Evolutionary conservation across 78 protist genomes (phyloP), one percentile per base, ranked within the genome.

Genomic region (Guillardia theta): DNA sequence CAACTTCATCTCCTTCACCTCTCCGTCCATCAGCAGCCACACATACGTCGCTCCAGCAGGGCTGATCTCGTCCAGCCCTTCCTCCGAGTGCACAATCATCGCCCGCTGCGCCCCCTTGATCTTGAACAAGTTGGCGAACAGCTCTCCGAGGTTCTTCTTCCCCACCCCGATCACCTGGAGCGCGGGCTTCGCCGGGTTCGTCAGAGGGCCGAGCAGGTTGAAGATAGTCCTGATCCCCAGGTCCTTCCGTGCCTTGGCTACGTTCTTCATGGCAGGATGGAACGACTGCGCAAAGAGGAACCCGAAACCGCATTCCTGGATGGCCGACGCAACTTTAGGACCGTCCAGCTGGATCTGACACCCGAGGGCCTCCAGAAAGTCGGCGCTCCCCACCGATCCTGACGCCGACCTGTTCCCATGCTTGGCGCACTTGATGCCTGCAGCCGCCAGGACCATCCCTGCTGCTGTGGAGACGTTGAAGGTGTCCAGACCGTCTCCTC

Each of bases 401-500:
- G 93, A 94, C 21, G 43, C 54, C 1, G 95, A 41, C 18, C 88
- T 8, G 90, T 94, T 94, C 54, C 97, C 97, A 94, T 96, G 97
- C 70, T 96, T 94, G 6, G 95, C 95, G 33, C 93, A 70, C 21
- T n/a, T 15, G 45, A 94, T n/a, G n/a, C 96, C 96, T 10, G 54
- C 33, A 12, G 94, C 94, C 1, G 96, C 95, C n/a, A 87, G 70
- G 30, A 96, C 94, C 45, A 96, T 30, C 24, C 90, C 94, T 0
- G 97, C 95, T 19, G 96, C 78, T 0, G 97, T 96, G 39, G 95
- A 92, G 37, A 96, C 95, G 94, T 96, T 96, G 94, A 96, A 93
- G 4, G 97, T 88, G 96, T 94, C 95, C 21, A 44, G 88, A 10
- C 95, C 95, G 92, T 96, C 97, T 8, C 97, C 97, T 6, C 97